Evolutionary conservation across 371 early-diverging fungal species (phyloP).

Genomic region (Quaeritorhiza haematococci): DNA sequence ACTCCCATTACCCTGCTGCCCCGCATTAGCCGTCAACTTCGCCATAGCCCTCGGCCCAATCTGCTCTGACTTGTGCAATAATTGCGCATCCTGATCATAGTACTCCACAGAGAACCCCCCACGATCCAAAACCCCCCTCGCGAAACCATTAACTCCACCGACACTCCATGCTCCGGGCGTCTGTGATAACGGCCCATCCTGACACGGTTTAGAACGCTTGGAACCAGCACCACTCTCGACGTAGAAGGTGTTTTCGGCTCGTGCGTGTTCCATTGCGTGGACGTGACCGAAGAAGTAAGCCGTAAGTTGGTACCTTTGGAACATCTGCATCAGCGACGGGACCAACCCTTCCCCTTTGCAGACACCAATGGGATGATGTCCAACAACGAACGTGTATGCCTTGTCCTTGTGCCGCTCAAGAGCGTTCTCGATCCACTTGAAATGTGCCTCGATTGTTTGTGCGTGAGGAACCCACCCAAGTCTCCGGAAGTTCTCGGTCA

Average conservation of each 20-base stretch:
- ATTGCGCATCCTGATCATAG: too few relatives aligned
- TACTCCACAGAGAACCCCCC: too few relatives aligned
- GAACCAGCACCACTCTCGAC: constrained; percentile 16
- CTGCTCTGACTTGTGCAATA: too few relatives aligned
- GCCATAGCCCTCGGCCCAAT: too few relatives aligned
- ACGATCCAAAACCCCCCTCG: too few relatives aligned
- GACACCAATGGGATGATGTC: constrained; percentile 18
- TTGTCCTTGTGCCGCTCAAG: constrained; percentile 7
- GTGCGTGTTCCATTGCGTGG: constrained; percentile 19
- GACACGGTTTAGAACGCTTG: too few relatives aligned
- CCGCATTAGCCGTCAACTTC: too few relatives aligned
- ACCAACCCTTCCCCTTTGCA: constrained; percentile 4
- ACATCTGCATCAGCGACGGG: not conserved
- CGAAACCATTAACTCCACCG: too few relatives aligned
- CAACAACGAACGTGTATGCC: constrained; percentile 15
- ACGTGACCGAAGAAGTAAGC: constrained; percentile 21
- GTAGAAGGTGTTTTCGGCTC: constrained; percentile 8
- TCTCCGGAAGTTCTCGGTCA: constrained; percentile 8
- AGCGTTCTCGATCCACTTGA: constrained; percentile 8
- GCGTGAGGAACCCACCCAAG: constrained; percentile 14
- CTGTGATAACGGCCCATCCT: too few relatives aligned
- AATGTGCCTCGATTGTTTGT: constrained; percentile 15
- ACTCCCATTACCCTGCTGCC: too few relatives aligned
- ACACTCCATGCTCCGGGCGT: too few relatives aligned
- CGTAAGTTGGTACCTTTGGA: constrained; percentile 9